A percentile compares a stretch with the other conserved stretches of the same genome.
Conservation (phyloP, 2,329 filamentous ascomycete species). For the Fusarium odoratissimum region DNA sequence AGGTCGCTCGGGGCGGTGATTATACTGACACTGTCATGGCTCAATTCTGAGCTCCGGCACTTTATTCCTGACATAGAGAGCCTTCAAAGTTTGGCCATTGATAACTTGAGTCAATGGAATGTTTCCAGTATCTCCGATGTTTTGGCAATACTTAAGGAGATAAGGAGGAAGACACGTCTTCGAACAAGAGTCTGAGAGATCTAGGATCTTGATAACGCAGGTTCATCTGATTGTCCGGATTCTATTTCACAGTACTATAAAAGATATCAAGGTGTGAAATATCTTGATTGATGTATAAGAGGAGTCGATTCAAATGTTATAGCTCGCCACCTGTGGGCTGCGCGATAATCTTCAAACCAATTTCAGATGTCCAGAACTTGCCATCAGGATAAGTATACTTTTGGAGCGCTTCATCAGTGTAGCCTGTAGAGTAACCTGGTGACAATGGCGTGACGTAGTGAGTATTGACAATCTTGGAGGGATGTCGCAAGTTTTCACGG, state of each 20-base stretch:
- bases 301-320: background rate
- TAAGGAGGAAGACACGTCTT: background rate
- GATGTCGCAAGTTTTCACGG: background rate
- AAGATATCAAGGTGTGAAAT: rapidly evolving
- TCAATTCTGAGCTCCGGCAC: background rate
- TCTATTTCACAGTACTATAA: too few relatives aligned
- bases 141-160: background rate
- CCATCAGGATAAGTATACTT: background rate
- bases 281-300: background rate
- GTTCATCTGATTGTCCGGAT: too few relatives aligned
- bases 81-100: background rate
- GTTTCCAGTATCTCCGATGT: background rate
- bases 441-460: background rate
- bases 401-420: background rate
- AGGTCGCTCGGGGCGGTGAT: background rate
- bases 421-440: background rate
- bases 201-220: background rate
- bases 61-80: background rate
- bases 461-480: background rate
- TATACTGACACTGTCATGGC: background rate
- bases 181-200: background rate
- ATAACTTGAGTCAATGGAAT: background rate
- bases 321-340: background rate
- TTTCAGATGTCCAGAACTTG: background rate
- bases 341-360: background rate